phyloP scores from a whole-genome alignment of 202 grass and related monocot genomes.

The Schoenoplectus triqueter region DNA sequence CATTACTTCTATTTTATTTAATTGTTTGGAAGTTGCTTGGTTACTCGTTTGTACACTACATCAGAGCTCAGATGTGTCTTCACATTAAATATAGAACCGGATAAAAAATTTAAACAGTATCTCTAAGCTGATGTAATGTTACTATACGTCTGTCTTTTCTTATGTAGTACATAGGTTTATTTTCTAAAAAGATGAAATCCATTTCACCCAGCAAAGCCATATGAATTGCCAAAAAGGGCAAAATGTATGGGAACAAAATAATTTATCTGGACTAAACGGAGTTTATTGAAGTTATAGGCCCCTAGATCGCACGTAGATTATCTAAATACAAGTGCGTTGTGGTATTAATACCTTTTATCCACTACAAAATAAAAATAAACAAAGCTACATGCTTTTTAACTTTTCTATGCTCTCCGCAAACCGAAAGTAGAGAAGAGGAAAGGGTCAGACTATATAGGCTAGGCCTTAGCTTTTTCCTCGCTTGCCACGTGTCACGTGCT shows the following conservation, averaged over 20 bases:
- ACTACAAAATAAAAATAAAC: neutral
- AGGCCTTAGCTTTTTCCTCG: neutral
- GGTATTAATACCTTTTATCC: neutral
- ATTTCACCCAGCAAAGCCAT: neutral
- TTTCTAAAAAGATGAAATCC: neutral
- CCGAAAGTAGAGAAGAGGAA: conserved; percentile 21
- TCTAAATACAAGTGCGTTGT: neutral
- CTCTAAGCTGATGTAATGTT: conserved; percentile 19
- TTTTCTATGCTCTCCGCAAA: conserved; percentile 3
- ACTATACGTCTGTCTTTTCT: conserved; percentile 23
- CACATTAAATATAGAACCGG: neutral
- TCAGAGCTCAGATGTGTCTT: conserved; percentile 2
- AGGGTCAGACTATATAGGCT: neutral
- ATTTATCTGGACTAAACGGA: neutral
- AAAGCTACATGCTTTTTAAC: neutral
- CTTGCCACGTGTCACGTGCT: neutral
- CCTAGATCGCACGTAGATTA: neutral
- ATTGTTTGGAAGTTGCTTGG: neutral
- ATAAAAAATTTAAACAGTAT: neutral
- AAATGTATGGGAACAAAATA: neutral
- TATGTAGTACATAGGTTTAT: conserved; percentile 73
- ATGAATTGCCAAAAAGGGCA: neutral
- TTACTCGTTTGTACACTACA: neutral
- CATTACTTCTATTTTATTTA: neutral
- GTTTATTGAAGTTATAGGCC: neutral